phyloP scores from a whole-genome alignment of 345 rosid genomes.

The Capsella bursapastoris region DNA sequence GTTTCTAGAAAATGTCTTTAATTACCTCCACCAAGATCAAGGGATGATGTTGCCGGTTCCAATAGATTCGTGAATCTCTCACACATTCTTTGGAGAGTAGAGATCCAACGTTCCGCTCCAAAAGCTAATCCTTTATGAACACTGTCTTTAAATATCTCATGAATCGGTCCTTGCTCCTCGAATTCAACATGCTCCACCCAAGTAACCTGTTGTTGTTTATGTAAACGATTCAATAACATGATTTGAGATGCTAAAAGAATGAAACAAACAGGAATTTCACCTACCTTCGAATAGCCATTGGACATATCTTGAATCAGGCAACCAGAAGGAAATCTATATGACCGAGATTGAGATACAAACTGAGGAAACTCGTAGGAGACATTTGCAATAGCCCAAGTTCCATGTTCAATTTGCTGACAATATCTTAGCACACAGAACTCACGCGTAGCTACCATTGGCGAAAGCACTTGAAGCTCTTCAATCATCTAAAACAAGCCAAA shows the following conservation, averaged over 20 bases:
- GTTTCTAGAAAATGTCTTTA: neutral
- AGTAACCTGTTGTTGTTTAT: constrained; percentile 59
- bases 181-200: constrained; percentile 91
- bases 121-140: constrained; percentile 76
- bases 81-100: constrained; percentile 81
- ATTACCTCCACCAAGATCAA: constrained; percentile 79
- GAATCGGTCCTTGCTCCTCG: constrained; percentile 63
- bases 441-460: constrained; percentile 75
- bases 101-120: constrained; percentile 91
- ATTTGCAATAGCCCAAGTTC: constrained; percentile 82
- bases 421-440: constrained; percentile 77
- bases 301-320: constrained; percentile 95
- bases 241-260: constrained; percentile 2
- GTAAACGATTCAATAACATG: constrained; percentile 18
- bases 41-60: constrained; percentile 64
- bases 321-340: constrained; percentile 83
- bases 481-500: constrained; percentile 49
- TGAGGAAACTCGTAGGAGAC: constrained; percentile 83
- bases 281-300: constrained; percentile 94
- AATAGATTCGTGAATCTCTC: constrained; percentile 58
- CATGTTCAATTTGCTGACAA: constrained; percentile 86
- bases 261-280: constrained; percentile 19
- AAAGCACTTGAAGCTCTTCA: constrained; percentile 90
- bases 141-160: constrained; percentile 63
- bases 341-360: constrained; percentile 58